Evolutionary conservation across 129 eudicot genomes (phyloP).

Genomic region (Flaveria sonorensis): DNA sequence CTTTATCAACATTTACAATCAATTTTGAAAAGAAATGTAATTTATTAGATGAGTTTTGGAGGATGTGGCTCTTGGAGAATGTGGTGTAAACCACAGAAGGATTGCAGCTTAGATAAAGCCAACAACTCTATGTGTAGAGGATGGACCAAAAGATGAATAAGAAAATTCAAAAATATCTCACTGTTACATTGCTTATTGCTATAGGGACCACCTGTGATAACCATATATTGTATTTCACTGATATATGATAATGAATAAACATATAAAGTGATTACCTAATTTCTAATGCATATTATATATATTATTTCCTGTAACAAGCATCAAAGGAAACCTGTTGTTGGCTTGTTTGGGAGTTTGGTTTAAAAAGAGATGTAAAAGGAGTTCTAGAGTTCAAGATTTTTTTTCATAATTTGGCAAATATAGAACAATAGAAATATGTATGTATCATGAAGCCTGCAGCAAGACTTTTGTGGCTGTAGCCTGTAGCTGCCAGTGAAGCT

Average conservation of each 20-base stretch:
- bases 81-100: constrained; percentile 29
- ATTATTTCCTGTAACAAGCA: neutral
- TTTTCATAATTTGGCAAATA: neutral
- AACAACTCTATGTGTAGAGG: constrained; percentile 29
- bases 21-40: neutral
- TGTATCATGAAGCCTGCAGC: neutral
- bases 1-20: neutral
- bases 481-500: constrained; percentile 9
- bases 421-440: neutral
- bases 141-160: constrained; percentile 43
- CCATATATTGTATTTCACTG: constrained; percentile 1
- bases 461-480: neutral
- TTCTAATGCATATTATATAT: neutral
- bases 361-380: neutral
- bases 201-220: constrained; percentile 31
- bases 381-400: neutral
- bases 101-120: constrained; percentile 39
- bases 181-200: constrained; percentile 40
- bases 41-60: constrained; percentile 18
- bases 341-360: neutral
- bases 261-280: constrained; percentile 19
- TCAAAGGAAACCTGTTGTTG: neutral
- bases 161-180: constrained; percentile 31
- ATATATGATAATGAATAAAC: constrained; percentile 13
- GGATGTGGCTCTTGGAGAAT: constrained; percentile 30